Base-by-base conservation (phyloP, 768 basidiomycete species). In the Brasilioporus rufonigricans region DNA sequence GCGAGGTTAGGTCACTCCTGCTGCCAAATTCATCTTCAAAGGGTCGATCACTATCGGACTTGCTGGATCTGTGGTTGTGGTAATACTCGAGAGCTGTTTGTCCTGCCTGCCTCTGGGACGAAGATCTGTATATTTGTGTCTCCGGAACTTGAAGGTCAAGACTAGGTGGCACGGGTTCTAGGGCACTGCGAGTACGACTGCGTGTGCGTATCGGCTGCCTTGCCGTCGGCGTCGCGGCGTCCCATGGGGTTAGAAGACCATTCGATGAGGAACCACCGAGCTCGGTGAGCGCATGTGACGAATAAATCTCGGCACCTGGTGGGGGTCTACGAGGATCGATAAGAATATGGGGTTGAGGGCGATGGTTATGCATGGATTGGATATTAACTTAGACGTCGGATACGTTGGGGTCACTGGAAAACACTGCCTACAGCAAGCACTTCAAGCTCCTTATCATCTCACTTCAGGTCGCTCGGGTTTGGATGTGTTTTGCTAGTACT, bases 101-200 rank as follows among this genome's bases (percentile, higher is more conserved):
- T 69, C 67, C 53, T 49, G 68, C 57, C 47, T 65, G 60, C 68
- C 67, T 56, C 26, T 71, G 66, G 13, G 82, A 83, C 7, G 67
- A 60, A 18, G 80, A 75, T 49, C 80, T 78, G 53, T 77, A 72
- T 27, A 82, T 55, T 57, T 80, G 77, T 13, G 83, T 78, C 44
- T 86, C 80, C 24, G 83, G 80, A 56, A 31, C 47, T 46, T 45
- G 61, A 26, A 83, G 81, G 7, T 74, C 56, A 18, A 80, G 65
- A 9, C 65, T 61, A 9, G 65, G 54, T 33, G 61, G 53, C 8
- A 61, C 59, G 5, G 55, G 57, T 46, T 73, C 69, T 21, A 71
- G 60, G n/a, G 68, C 70, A 60, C 76, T 80, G 27, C 66, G 63
- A 14, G 81, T 61, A 47, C 79, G 74, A 51, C 63, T 72, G 32